These are phyloP conservation scores for Citrullus amarus DNA, from an alignment of 306 rosid species.

Conservation along the genomic window DNA sequence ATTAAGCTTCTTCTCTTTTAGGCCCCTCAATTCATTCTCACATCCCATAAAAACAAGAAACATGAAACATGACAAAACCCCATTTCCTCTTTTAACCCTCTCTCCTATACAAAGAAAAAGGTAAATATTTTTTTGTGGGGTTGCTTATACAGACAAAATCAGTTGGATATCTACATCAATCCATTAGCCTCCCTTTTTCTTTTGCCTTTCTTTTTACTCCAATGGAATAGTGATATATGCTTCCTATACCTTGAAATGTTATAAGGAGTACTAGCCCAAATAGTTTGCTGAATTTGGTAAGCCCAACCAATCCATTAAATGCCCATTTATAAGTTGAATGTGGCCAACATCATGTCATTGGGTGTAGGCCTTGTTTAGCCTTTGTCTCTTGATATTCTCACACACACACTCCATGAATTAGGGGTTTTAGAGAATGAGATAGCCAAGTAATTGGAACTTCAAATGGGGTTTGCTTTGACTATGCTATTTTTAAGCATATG, in stretches of 20 bases:
- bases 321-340: not conserved
- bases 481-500: not conserved
- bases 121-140: not conserved
- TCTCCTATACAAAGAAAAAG: not conserved
- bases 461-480: not conserved
- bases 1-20: constrained; percentile 4
- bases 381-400: not conserved
- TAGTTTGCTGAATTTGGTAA: not conserved
- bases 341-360: not conserved
- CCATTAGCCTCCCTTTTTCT: not conserved
- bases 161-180: not conserved
- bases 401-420: not conserved
- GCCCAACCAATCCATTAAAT: not conserved
- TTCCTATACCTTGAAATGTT: not conserved
- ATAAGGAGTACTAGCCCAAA: not conserved
- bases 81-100: not conserved
- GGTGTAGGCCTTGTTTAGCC: not conserved
- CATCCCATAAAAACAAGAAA: not conserved
- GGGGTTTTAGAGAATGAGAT: not conserved
- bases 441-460: not conserved
- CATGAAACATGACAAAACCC: not conserved
- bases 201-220: not conserved
- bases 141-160: not conserved
- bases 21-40: not conserved
- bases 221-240: not conserved